phyloP scores from a whole-genome alignment of 2,329 filamentous ascomycete genomes.

The Trematosphaeria pertusa region DNA sequence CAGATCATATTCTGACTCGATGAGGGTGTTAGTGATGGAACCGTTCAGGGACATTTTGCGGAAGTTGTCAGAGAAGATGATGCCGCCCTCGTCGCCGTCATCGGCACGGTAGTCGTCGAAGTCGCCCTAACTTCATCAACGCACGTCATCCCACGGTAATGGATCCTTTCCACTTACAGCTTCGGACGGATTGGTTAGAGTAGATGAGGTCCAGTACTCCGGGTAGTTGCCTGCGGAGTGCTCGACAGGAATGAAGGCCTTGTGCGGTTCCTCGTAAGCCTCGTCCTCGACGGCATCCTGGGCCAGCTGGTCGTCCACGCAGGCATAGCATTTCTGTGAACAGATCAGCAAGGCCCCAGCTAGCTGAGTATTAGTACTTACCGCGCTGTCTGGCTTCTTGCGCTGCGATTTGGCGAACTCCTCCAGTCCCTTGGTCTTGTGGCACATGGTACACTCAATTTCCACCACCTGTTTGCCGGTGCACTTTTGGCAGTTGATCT shows the following conservation, averaged over 20 bases:
- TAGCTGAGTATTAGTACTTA: conserved; percentile 40
- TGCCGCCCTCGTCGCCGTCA: conserved; percentile 23
- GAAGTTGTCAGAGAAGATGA: conserved; percentile 24
- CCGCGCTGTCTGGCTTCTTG: conserved; percentile 53
- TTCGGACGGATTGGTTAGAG: conserved; percentile 22
- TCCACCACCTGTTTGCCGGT: conserved; percentile 53
- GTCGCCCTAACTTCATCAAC: conserved; percentile 22
- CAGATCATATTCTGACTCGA: conserved; percentile 26
- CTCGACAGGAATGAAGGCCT: conserved; percentile 29
- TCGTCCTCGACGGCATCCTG: conserved; percentile 35
- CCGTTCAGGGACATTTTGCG: conserved; percentile 22
- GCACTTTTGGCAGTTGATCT: conserved; percentile 55
- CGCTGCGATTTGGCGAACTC: conserved; percentile 60
- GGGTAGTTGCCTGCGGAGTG: conserved; percentile 18
- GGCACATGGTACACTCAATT: conserved; percentile 57
- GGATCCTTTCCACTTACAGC: conserved; percentile 18
- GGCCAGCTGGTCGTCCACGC: conserved; percentile 34
- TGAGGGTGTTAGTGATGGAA: conserved; percentile 20
- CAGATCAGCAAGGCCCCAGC: conserved; percentile 10
- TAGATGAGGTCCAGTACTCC: conserved; percentile 28
- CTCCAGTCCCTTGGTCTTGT: conserved; percentile 54
- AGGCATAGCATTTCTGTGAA: conserved; percentile 38
- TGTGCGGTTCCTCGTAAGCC: conserved; percentile 35
- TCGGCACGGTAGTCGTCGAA: conserved; percentile 11
- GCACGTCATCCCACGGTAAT: not conserved